phyloP scores from a whole-genome alignment of 2,329 filamentous ascomycete genomes.

The Beauveria asiatica region DNA sequence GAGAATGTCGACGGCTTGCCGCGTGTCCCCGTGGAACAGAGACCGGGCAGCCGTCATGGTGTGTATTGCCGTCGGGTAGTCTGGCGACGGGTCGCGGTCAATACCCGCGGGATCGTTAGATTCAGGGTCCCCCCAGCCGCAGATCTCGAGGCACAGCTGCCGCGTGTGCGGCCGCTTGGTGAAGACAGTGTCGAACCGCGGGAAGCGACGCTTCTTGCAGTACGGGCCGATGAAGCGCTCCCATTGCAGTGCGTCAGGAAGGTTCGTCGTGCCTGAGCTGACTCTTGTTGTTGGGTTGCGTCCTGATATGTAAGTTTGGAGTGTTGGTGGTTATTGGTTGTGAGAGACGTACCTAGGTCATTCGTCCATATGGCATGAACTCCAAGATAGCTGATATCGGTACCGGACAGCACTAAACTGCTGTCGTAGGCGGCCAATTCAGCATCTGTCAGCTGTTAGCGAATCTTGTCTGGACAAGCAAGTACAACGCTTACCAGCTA shows the following conservation, averaged over 20 bases:
- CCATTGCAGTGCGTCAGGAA: constrained; percentile 46
- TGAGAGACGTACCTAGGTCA: constrained; percentile 45
- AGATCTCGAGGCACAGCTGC: constrained; percentile 67
- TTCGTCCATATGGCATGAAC: constrained; percentile 66
- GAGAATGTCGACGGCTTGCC: constrained; percentile 61
- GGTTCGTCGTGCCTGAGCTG: constrained; percentile 29
- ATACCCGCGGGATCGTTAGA: constrained; percentile 35
- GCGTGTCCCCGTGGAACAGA: constrained; percentile 62
- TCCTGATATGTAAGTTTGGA: constrained; percentile 21
- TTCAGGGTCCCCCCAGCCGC: constrained; percentile 58
- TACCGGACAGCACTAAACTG: constrained; percentile 59
- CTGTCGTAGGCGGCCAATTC: constrained; percentile 55
- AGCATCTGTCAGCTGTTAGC: constrained; percentile 35
- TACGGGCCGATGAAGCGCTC: constrained; percentile 55
- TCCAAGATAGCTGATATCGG: constrained; percentile 71
- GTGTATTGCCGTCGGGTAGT: constrained; percentile 46
- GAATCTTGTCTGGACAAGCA: background rate
- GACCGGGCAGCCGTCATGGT: constrained; percentile 72
- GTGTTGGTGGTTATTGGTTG: constrained; percentile 17
- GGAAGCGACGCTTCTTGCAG: constrained; percentile 53
- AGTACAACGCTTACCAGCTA: constrained; percentile 44
- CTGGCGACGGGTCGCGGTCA: constrained; percentile 32
- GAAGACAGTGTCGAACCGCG: constrained; percentile 52
- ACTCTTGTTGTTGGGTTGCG: constrained; percentile 40
- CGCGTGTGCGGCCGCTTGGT: constrained; percentile 63